Conservation (phyloP, 2,329 filamentous ascomycete genomes). For the Colletotrichum sp. region DNA sequence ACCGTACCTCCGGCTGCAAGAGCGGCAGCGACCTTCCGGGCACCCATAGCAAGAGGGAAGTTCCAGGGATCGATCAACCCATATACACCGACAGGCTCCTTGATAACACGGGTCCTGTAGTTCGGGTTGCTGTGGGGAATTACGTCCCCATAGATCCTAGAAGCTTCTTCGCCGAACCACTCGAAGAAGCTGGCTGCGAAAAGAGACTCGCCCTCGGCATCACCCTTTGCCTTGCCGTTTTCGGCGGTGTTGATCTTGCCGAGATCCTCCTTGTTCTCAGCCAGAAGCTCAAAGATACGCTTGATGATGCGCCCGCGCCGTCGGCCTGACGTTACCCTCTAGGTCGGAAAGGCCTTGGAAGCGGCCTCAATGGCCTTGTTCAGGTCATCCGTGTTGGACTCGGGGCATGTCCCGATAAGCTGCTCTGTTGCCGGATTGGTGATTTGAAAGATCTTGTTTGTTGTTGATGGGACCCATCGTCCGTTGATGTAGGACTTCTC, state of each 20-base stretch:
- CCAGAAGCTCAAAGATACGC: conserved; percentile 66
- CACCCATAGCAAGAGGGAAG: conserved; percentile 80
- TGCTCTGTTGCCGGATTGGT: conserved; percentile 70
- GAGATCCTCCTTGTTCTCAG: conserved; percentile 67
- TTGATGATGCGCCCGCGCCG: conserved; percentile 61
- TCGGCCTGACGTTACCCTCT: conserved; percentile 59
- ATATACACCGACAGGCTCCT: conserved; percentile 84
- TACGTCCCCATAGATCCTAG: conserved; percentile 73
- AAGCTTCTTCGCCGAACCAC: conserved; percentile 83
- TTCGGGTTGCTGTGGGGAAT: conserved; percentile 68
- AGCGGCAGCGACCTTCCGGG: conserved; percentile 72
- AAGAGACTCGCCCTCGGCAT: conserved; percentile 72
- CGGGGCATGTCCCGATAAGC: conserved; percentile 71
- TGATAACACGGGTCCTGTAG: conserved; percentile 72
- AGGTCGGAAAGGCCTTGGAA: conserved; percentile 61
- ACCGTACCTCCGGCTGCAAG: conserved; percentile 97
- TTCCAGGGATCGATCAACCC: conserved; percentile 88
- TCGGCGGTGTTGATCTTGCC: conserved; percentile 71
- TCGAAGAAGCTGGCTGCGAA: conserved; percentile 80
- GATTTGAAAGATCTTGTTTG: background rate
- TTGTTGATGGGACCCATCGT: background rate
- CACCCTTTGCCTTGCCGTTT: conserved; percentile 71
- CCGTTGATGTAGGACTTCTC: conserved; percentile 5
- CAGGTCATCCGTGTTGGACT: conserved; percentile 69
- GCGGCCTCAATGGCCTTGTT: conserved; percentile 72